These are phyloP conservation scores for Panicum hallii DNA, from an alignment of 202 grass and related monocot species.

Conservation along the genomic window DNA sequence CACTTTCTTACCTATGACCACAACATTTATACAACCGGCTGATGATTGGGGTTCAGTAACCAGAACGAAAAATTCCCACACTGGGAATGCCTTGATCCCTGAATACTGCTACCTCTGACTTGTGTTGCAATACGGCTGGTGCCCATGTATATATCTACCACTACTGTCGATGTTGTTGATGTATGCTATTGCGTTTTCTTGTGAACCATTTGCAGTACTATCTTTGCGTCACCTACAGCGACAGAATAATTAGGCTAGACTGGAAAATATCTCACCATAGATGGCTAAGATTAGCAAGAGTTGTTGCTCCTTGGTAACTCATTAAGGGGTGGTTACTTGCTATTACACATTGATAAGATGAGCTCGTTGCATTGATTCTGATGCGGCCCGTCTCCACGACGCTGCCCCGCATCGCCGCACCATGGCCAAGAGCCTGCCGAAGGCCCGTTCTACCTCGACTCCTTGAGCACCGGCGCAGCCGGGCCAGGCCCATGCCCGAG, in stretches of 20 bases:
- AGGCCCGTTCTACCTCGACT: too few relatives aligned
- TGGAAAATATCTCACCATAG: background rate
- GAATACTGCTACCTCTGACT: constrained; percentile 26
- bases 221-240: background rate
- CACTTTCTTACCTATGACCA: constrained; percentile 15
- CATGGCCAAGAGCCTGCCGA: too few relatives aligned
- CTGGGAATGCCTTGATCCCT: background rate
- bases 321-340: too few relatives aligned
- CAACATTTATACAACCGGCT: constrained; percentile 17
- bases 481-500: too few relatives aligned
- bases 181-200: background rate
- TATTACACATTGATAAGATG: too few relatives aligned
- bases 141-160: constrained; percentile 35
- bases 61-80: constrained; percentile 19
- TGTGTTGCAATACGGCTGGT: constrained; percentile 36
- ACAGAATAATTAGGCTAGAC: background rate
- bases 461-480: too few relatives aligned
- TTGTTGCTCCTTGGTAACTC: background rate
- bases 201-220: background rate
- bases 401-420: too few relatives aligned
- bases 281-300: background rate
- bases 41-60: constrained; percentile 39
- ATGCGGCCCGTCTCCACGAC: too few relatives aligned
- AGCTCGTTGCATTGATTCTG: too few relatives aligned
- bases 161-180: constrained; percentile 12